Evolutionary conservation across 768 basidiomycete species (phyloP).

Genomic region (Termitomyces sp.): DNA sequence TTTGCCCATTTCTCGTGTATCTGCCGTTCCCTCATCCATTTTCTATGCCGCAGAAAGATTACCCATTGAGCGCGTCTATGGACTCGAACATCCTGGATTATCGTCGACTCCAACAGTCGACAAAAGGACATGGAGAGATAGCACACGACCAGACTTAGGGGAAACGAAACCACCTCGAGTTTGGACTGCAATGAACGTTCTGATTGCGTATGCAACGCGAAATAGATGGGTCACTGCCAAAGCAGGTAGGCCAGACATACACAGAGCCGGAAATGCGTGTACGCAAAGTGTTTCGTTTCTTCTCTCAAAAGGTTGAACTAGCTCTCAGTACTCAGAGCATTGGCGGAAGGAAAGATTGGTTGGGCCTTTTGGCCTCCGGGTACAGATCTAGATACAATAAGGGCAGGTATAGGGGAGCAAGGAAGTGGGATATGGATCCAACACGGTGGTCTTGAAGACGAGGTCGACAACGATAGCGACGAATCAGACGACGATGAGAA

Average conservation of each 20-base stretch:
- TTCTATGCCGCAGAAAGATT: conserved; percentile 60
- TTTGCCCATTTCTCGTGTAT: conserved; percentile 76
- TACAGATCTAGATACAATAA: conserved; percentile 21
- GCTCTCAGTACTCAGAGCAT: conserved; percentile 63
- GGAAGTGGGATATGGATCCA: conserved; percentile 58
- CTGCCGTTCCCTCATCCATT: conserved; percentile 83
- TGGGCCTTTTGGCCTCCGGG: conserved; percentile 88
- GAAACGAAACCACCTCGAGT: conserved; percentile 10
- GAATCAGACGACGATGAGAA: conserved; percentile 24
- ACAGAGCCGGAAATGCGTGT: conserved; percentile 89
- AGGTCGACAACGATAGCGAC: conserved; percentile 20
- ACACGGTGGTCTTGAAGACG: conserved; percentile 27
- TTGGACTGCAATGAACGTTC: conserved; percentile 88
- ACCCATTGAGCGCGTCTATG: conserved; percentile 72
- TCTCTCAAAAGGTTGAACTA: background rate
- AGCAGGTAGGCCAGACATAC: conserved; percentile 82
- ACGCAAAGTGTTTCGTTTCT: conserved; percentile 27
- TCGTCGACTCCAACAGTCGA: conserved; percentile 37
- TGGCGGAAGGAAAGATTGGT: conserved; percentile 74
- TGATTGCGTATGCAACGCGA: conserved; percentile 68
- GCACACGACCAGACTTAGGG: conserved; percentile 24
- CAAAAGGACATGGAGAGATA: conserved; percentile 78
- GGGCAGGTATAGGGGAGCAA: conserved; percentile 19
- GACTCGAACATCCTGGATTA: conserved; percentile 47
- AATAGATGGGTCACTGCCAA: conserved; percentile 90